Evolutionary conservation across 1,139 yeast species (phyloP).

Genomic region (Candida dubliniensis): DNA sequence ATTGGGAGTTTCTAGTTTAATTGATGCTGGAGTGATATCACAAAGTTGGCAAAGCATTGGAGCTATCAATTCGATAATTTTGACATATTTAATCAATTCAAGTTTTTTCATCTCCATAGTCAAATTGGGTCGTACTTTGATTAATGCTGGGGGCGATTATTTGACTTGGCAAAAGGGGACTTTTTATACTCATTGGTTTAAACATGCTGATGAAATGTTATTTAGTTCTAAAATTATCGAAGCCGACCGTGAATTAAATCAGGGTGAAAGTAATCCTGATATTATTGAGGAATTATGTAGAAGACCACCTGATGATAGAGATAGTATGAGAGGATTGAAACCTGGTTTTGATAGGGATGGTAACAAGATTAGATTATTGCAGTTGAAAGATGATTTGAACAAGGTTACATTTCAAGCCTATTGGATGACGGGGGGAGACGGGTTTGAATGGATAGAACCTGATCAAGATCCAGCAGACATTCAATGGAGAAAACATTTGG

Average conservation of each 20-base stretch:
- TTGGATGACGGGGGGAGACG: conserved; percentile 77
- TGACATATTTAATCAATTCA: conserved; percentile 63
- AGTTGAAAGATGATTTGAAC: conserved; percentile 45
- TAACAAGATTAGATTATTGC: conserved; percentile 39
- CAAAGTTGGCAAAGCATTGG: conserved; percentile 45
- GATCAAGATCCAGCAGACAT: conserved; percentile 78
- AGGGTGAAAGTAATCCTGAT: conserved; percentile 34
- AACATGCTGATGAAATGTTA: conserved; percentile 66
- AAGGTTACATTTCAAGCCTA: conserved; percentile 67
- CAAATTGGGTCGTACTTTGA: conserved; percentile 51
- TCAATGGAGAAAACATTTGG: conserved; percentile 49
- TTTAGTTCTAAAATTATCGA: conserved; percentile 67
- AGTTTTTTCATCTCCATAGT: conserved; percentile 62
- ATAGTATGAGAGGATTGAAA: conserved; percentile 22
- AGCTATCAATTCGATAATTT: conserved; percentile 60
- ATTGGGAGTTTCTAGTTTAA: conserved; percentile 37
- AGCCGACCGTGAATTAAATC: conserved; percentile 56
- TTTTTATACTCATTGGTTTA: conserved; percentile 62
- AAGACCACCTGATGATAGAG: conserved; percentile 22
- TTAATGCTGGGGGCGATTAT: conserved; percentile 52
- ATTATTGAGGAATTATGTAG: conserved; percentile 44
- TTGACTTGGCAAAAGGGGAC: conserved; percentile 68
- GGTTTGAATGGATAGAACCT: conserved; percentile 78
- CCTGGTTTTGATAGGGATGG: conserved; percentile 42
- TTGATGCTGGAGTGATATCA: conserved; percentile 32